Evolutionary conservation across 2,329 filamentous ascomycete genomes (phyloP).

Genomic region (Rugonectria rugulosa): DNA sequence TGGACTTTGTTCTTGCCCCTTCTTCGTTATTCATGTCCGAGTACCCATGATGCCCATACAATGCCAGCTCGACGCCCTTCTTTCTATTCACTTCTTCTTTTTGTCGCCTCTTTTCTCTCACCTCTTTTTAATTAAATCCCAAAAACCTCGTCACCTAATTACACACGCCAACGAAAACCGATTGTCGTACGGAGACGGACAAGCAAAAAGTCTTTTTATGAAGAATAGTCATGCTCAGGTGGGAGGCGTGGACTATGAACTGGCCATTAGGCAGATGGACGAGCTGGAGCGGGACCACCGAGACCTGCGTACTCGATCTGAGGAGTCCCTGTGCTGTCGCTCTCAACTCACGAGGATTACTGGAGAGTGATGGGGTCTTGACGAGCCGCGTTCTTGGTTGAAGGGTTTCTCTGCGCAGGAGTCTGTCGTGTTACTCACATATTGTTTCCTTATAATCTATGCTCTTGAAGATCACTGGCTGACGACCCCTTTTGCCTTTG

Average conservation of each 20-base stretch:
- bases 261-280: conserved; percentile 31
- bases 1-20: conserved; percentile 32
- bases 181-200: conserved; percentile 42
- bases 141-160: conserved; percentile 48
- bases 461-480: conserved; percentile 29
- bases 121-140: conserved; percentile 50
- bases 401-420: conserved; percentile 21
- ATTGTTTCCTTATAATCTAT: conserved; percentile 43
- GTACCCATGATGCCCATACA: conserved; percentile 67
- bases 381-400: conserved; percentile 26
- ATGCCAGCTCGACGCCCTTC: conserved; percentile 65
- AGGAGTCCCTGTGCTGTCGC: conserved; percentile 22
- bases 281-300: conserved; percentile 17
- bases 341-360: conserved; percentile 22
- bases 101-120: conserved; percentile 46
- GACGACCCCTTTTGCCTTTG: conserved; percentile 30
- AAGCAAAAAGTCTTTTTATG: conserved; percentile 46
- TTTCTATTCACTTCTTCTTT: conserved; percentile 55
- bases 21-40: conserved; percentile 62
- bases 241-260: conserved; percentile 44
- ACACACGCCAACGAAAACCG: conserved; percentile 42
- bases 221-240: conserved; percentile 45
- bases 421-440: conserved; percentile 33
- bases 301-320: conserved; percentile 23
- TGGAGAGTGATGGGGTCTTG: conserved; percentile 31